phyloP scores from a whole-genome alignment of 768 basidiomycete genomes.

The Kwoniella sp. region DNA sequence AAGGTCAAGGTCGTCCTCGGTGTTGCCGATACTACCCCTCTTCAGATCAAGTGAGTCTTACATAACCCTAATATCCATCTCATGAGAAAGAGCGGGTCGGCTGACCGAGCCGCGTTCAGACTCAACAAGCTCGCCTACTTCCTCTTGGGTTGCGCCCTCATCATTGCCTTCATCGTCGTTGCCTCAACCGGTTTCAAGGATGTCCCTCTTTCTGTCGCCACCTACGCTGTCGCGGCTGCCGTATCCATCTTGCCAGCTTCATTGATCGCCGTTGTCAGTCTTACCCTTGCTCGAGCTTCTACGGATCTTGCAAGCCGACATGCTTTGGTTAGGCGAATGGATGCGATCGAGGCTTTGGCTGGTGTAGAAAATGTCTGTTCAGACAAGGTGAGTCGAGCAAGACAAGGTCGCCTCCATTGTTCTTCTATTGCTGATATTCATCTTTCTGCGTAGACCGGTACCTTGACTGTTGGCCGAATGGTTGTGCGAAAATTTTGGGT shows the following conservation, averaged over 20 bases:
- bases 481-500: constrained; percentile 59
- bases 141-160: constrained; percentile 47
- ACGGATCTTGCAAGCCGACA: constrained; percentile 62
- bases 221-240: constrained; percentile 57
- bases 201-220: constrained; percentile 55
- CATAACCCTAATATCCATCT: constrained; percentile 33
- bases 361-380: constrained; percentile 64
- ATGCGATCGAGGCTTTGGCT: constrained; percentile 67
- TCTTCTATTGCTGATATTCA: not conserved
- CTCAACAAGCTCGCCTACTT: constrained; percentile 57
- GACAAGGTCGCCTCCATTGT: not conserved
- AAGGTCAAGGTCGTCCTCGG: constrained; percentile 60
- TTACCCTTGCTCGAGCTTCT: constrained; percentile 65
- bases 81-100: too few relatives aligned
- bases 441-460: constrained; percentile 59
- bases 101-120: too few relatives aligned
- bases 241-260: constrained; percentile 58
- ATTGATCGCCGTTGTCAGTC: constrained; percentile 62
- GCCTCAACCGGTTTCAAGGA: constrained; percentile 55
- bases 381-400: constrained; percentile 59
- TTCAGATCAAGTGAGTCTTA: constrained; percentile 57
- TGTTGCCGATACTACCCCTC: constrained; percentile 58
- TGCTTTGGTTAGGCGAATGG: constrained; percentile 67
- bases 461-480: constrained; percentile 60
- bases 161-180: constrained; percentile 57